phyloP scores from a whole-genome alignment of 768 basidiomycete species.

The Trametopsis cervina region DNA sequence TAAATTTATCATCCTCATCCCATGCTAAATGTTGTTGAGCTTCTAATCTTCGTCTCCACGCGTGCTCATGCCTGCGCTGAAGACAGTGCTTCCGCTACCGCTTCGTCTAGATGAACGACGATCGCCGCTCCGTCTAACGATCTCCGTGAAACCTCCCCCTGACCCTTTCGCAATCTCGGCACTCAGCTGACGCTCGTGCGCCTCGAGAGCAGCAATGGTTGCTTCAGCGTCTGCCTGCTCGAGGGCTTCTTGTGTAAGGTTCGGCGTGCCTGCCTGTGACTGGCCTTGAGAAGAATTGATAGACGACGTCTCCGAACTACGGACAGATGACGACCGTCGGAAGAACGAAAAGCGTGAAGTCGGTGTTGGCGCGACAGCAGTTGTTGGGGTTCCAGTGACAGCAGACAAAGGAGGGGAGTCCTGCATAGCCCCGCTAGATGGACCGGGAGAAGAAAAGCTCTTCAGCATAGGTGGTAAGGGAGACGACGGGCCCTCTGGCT shows the following conservation, averaged over 20 bases:
- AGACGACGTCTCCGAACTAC: slow-evolving; percentile 42
- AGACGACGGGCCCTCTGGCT: slow-evolving; percentile 46
- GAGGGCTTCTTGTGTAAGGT: slow-evolving; percentile 68
- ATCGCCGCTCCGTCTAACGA: slow-evolving; percentile 43
- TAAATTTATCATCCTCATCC: too few relatives aligned
- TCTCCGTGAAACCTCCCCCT: slow-evolving; percentile 74
- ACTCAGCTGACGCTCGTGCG: slow-evolving; percentile 64
- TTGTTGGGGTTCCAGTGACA: slow-evolving; percentile 14
- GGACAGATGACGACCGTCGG: slow-evolving; percentile 39
- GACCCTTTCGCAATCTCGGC: slow-evolving; percentile 73
- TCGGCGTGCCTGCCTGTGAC: slow-evolving; percentile 21
- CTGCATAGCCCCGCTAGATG: not conserved
- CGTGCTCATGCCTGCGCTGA: slow-evolving; percentile 79
- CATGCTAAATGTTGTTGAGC: too few relatives aligned
- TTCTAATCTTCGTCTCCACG: slow-evolving; percentile 33
- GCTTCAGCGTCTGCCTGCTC: slow-evolving; percentile 76
- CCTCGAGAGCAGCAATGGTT: slow-evolving; percentile 70
- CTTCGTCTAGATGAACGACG: slow-evolving; percentile 51
- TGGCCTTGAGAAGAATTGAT: slow-evolving; percentile 32
- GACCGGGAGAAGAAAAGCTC: slow-evolving; percentile 31
- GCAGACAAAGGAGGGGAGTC: slow-evolving; percentile 6
- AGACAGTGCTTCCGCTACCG: slow-evolving; percentile 75
- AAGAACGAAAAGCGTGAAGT: slow-evolving; percentile 66
- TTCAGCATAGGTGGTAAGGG: slow-evolving; percentile 32
- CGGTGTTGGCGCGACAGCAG: slow-evolving; percentile 24